A percentile compares a stretch with the other conserved stretches of the same genome.
These are phyloP conservation scores for Diaporthe ampelina DNA, from an alignment of 2,329 filamentous ascomycete genomes.

Conservation along the genomic window DNA sequence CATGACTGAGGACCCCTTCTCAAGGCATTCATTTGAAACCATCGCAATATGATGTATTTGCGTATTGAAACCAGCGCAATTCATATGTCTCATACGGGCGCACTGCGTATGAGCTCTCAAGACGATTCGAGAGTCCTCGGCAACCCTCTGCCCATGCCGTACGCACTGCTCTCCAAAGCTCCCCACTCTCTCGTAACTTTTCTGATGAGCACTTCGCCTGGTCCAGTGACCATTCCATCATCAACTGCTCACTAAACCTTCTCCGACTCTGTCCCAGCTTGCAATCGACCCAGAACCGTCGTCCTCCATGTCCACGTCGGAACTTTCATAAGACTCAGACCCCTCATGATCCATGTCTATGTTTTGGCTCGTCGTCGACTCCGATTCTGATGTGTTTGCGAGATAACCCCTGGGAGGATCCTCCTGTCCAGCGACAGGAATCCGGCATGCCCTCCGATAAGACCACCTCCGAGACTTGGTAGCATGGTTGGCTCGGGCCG, in stretches of 20 bases:
- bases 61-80: background rate
- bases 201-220: background rate
- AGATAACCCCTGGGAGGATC: background rate
- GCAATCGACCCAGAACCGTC: background rate
- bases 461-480: conserved; percentile 17
- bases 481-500: background rate
- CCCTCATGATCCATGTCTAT: background rate
- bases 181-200: background rate
- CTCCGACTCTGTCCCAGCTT: background rate
- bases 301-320: background rate
- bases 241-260: background rate
- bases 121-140: background rate
- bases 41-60: background rate
- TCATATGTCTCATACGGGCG: background rate
- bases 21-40: background rate
- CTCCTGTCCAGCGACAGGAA: background rate
- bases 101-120: background rate
- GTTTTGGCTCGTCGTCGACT: background rate
- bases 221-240: no score
- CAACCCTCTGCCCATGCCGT: background rate
- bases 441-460: conserved; percentile 25
- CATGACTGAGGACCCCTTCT: background rate
- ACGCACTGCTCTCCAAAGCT: background rate
- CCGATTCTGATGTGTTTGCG: background rate
- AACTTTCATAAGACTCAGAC: background rate